These are phyloP conservation scores for Lepidopterella palustris DNA, from an alignment of 495 filamentous ascomycete genomes.

Conservation along the genomic window DNA sequence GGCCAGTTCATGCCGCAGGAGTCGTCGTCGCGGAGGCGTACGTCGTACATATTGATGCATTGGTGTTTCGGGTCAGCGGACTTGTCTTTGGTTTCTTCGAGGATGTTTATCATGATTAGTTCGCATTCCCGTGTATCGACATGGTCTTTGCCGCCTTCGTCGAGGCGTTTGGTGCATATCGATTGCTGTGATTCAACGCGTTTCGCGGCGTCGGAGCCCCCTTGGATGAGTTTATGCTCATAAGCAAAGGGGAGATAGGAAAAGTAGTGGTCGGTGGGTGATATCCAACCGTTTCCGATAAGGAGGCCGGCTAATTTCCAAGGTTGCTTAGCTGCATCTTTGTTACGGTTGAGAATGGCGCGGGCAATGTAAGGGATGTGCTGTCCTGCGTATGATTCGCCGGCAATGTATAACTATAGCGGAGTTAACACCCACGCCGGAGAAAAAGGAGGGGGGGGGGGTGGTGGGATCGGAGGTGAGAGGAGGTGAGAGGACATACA, in stretches of 20 bases:
- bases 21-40: constrained; percentile 67
- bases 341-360: constrained; percentile 79
- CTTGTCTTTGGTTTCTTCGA: constrained; percentile 48
- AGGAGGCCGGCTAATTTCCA: constrained; percentile 87
- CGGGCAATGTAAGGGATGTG: constrained; percentile 94
- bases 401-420: constrained; percentile 77
- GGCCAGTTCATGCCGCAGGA: constrained; percentile 97
- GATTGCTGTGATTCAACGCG: constrained; percentile 64
- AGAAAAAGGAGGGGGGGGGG: too few species aligned
- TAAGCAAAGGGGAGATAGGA: constrained; percentile 76
- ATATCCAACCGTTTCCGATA: constrained; percentile 97
- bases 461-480: too few species aligned
- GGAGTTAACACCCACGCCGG: neutral
- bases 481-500: too few species aligned
- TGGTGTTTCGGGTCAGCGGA: constrained; percentile 42
- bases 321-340: constrained; percentile 38
- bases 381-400: constrained; percentile 95
- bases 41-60: constrained; percentile 93
- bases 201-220: constrained; percentile 56
- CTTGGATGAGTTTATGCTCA: constrained; percentile 61
- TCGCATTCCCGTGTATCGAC: constrained; percentile 71
- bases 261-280: constrained; percentile 82
- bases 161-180: constrained; percentile 53
- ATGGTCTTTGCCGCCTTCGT: constrained; percentile 49
- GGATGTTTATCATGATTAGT: constrained; percentile 60